phyloP scores from a whole-genome alignment of 441 rosid species.

The Gossypium armourianum region DNA sequence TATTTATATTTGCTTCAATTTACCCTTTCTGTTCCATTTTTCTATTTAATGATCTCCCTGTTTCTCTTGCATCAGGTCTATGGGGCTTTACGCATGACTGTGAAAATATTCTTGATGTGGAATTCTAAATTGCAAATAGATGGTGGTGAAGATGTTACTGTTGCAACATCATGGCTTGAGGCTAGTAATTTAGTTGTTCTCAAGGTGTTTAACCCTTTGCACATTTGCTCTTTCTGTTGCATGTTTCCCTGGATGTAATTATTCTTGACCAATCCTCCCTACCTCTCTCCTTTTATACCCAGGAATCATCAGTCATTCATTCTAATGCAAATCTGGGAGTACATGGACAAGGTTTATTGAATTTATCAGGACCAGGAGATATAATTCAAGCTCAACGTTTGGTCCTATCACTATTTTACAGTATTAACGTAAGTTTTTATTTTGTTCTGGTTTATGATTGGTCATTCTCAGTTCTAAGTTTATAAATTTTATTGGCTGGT shows the following conservation, averaged over 20 bases:
- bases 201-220: conserved; percentile 34
- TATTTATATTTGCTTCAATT: background rate
- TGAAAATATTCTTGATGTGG: conserved; percentile 97
- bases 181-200: conserved; percentile 43
- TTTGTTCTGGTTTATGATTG: background rate
- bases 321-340: conserved; percentile 49
- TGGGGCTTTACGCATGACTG: conserved; percentile 95
- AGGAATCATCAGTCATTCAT: conserved; percentile 2
- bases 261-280: background rate
- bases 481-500: background rate
- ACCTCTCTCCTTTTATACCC: conserved; percentile 18
- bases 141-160: conserved; percentile 74
- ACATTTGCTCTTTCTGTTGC: conserved; percentile 1
- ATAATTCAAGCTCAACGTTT: conserved; percentile 85
- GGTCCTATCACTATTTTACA: conserved; percentile 79
- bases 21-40: background rate
- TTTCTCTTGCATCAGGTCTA: conserved; percentile 26
- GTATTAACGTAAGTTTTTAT: conserved; percentile 62
- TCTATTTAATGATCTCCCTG: conserved; percentile 6
- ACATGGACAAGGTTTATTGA: conserved; percentile 88
- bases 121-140: conserved; percentile 78
- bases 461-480: background rate
- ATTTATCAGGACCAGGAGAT: conserved; percentile 89
- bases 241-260: conserved; percentile 13
- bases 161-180: conserved; percentile 81